Percentiles rank a stretch among this genome's conserved stretches.
Evolutionary conservation across 2,329 filamentous ascomycete species (phyloP).

Genomic region (Helotiales sp.): DNA sequence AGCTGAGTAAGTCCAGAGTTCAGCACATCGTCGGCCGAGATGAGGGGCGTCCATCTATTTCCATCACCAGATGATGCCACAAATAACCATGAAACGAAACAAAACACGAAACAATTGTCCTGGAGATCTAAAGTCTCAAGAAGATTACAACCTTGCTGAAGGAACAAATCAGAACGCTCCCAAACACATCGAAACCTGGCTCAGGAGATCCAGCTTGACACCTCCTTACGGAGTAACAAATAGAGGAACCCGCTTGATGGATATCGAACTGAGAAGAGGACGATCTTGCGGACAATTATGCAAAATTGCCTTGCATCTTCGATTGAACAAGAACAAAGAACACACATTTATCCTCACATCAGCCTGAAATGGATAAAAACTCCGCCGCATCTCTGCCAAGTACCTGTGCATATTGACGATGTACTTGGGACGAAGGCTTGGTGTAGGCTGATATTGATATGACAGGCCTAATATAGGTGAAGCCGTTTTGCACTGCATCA

Average conservation of each 20-base stretch:
- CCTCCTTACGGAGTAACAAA: background rate
- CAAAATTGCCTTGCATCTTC: conserved; percentile 5
- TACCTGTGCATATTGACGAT: background rate
- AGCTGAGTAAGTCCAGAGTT: too few species aligned
- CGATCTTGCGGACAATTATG: conserved; percentile 15
- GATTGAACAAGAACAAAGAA: background rate
- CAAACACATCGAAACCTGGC: background rate
- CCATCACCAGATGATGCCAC: background rate
- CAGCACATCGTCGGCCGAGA: too few species aligned
- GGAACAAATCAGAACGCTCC: background rate
- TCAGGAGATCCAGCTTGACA: background rate
- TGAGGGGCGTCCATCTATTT: background rate
- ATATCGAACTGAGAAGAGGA: background rate
- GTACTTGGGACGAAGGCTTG: background rate
- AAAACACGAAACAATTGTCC: background rate
- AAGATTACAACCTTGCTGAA: background rate
- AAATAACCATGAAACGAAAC: background rate
- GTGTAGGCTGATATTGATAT: background rate
- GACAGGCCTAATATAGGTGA: background rate
- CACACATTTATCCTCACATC: background rate
- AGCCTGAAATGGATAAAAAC: conserved; percentile 16
- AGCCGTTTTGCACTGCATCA: background rate
- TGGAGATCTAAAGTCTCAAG: background rate
- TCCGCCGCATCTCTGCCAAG: conserved; percentile 5
- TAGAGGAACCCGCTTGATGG: background rate